These are phyloP conservation scores for Amanita rimosa DNA, from an alignment of 768 basidiomycete genomes.

Conservation along the genomic window DNA sequence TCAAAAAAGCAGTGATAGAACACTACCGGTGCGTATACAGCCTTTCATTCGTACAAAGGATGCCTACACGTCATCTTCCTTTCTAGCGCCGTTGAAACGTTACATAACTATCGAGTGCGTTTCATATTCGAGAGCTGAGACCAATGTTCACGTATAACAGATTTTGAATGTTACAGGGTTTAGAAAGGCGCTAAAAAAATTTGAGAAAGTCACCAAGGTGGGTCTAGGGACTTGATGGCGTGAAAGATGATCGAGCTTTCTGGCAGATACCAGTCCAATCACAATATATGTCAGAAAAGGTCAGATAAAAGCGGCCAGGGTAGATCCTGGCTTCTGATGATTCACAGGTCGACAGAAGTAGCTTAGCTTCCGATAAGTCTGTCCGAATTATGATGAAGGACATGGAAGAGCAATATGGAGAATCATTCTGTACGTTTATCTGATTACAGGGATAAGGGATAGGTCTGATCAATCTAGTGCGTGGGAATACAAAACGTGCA, in stretches of 20 bases:
- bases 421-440: constrained; percentile 53
- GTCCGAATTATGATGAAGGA: constrained; percentile 61
- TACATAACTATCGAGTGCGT: constrained; percentile 83
- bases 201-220: constrained; percentile 69
- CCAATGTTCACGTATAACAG: constrained; percentile 20
- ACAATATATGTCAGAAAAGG: constrained; percentile 75
- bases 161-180: constrained; percentile 87
- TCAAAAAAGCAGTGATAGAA: constrained; percentile 77
- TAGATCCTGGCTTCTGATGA: neutral
- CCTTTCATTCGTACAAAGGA: neutral
- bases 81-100: constrained; percentile 60
- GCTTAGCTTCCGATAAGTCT: constrained; percentile 51
- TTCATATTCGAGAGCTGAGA: neutral
- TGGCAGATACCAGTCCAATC: constrained; percentile 57
- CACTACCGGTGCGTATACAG: constrained; percentile 53
- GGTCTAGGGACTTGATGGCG: neutral
- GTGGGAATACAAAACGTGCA: constrained; percentile 74
- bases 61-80: neutral
- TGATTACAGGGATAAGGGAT: neutral
- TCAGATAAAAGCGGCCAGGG: constrained; percentile 14
- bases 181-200: constrained; percentile 78
- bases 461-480: constrained; percentile 19
- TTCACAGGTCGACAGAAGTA: constrained; percentile 50
- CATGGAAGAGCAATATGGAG: constrained; percentile 69
- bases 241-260: neutral